Percentiles rank a stretch among this genome's conserved stretches.
These are phyloP conservation scores for Acacia melanoxylon DNA, from an alignment of 306 rosid genomes.

Conservation along the genomic window DNA sequence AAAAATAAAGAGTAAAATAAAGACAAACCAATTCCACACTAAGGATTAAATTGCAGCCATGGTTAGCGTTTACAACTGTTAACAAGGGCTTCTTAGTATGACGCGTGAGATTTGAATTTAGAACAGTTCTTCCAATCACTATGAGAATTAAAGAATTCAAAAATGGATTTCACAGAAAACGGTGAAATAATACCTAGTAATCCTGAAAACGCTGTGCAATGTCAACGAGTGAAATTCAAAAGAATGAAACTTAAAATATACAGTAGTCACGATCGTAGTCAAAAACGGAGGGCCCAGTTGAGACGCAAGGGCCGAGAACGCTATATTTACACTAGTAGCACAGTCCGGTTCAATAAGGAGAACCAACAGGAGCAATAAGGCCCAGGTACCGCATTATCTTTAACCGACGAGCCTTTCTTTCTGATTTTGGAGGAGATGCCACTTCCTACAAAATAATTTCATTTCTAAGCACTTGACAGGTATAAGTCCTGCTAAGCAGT, in stretches of 20 bases:
- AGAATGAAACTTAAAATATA: not conserved
- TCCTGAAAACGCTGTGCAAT: not conserved
- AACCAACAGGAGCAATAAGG: conserved; percentile 71
- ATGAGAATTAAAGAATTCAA: not conserved
- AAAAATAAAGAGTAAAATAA: no score
- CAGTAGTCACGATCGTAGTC: not conserved
- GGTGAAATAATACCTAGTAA: not conserved
- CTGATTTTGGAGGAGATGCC: conserved; percentile 44
- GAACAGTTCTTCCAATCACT: not conserved
- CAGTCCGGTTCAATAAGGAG: conserved; percentile 42
- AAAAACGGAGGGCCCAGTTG: conserved; percentile 41
- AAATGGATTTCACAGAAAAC: not conserved
- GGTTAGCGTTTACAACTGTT: not conserved
- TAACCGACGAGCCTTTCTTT: conserved; percentile 51
- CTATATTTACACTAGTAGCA: not conserved
- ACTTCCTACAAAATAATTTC: conserved; percentile 52
- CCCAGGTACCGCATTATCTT: conserved; percentile 82
- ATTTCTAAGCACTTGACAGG: conserved; percentile 25
- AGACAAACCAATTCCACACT: not conserved
- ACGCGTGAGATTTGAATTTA: no score
- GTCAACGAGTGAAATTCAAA: not conserved
- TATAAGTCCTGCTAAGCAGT: not conserved
- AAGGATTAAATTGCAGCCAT: not conserved
- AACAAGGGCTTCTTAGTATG: no score
- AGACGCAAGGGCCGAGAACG: conserved; percentile 31